These are phyloP conservation scores for Phanerochaete carnosa DNA, from an alignment of 768 basidiomycete species.

Conservation along the genomic window DNA sequence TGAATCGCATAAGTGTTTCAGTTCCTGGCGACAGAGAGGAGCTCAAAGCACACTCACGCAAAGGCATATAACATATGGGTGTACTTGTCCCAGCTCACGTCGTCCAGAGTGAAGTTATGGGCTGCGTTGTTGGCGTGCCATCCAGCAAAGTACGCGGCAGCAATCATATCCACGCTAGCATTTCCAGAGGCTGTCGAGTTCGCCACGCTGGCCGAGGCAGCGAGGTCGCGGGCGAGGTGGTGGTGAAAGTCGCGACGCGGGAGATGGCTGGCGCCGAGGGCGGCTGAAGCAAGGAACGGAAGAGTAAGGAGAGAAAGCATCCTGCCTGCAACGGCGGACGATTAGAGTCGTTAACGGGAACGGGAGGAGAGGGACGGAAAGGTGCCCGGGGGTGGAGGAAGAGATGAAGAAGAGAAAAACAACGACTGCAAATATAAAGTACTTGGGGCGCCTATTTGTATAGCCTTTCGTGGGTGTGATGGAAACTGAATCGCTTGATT, in stretches of 20 bases:
- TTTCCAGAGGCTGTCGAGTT: neutral
- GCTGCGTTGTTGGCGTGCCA: conserved; percentile 34
- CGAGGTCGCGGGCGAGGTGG: neutral
- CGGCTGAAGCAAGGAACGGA: conserved; percentile 11
- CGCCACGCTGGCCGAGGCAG: neutral
- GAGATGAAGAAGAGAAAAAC: conserved; percentile 1
- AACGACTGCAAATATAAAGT: neutral
- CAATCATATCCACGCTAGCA: conserved; percentile 28
- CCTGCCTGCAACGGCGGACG: conserved; percentile 1
- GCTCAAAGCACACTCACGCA: conserved; percentile 39
- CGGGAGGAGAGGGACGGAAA: conserved; percentile 1
- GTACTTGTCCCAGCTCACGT: conserved; percentile 55
- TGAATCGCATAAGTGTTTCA: neutral
- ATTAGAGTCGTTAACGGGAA: neutral
- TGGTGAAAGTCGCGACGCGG: neutral
- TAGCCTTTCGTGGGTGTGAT: neutral
- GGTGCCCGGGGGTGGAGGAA: neutral
- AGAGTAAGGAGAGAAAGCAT: conserved; percentile 14
- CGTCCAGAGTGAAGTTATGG: conserved; percentile 34
- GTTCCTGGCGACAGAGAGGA: neutral
- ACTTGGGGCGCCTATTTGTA: neutral
- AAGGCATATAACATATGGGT: conserved; percentile 57
- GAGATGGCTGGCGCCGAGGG: neutral
- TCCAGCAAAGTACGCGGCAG: conserved; percentile 55
- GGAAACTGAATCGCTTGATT: neutral